phyloP scores from a whole-genome alignment of 164 flowering plant genomes.

The Chimonanthus salicifolius region DNA sequence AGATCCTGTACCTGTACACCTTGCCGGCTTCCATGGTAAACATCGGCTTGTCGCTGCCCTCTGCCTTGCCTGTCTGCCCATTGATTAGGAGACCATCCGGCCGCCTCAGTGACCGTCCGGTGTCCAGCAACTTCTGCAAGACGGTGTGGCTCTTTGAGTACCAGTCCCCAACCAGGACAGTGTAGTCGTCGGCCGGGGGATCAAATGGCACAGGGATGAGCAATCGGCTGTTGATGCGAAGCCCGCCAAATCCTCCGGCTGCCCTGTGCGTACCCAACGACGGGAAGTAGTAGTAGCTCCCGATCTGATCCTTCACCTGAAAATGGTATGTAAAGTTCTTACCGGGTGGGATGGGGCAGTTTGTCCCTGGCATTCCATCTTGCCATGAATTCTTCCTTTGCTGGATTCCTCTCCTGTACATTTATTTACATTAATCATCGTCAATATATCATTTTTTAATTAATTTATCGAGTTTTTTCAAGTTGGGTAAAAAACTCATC shows the following conservation, averaged over 20 bases:
- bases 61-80: conserved; percentile 22
- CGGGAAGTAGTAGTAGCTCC: conserved; percentile 43
- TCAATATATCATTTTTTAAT: too few relatives aligned
- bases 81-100: conserved; percentile 40
- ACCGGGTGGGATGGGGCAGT: conserved; percentile 47
- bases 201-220: conserved; percentile 41
- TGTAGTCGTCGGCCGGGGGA: conserved; percentile 48
- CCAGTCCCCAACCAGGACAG: conserved; percentile 55
- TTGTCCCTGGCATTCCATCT: conserved; percentile 37
- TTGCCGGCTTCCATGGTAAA: conserved; percentile 37
- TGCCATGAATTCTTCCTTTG: conserved; percentile 62
- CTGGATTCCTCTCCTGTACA: conserved; percentile 36
- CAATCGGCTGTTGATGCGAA: conserved; percentile 35
- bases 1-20: conserved; percentile 40
- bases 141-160: conserved; percentile 27
- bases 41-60: conserved; percentile 13
- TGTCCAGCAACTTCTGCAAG: conserved; percentile 22
- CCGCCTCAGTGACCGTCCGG: conserved; percentile 26
- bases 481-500: too few relatives aligned
- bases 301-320: conserved; percentile 51
- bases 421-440: background rate
- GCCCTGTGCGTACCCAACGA: conserved; percentile 27
- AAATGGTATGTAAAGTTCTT: conserved; percentile 42
- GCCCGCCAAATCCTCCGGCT: conserved; percentile 36
- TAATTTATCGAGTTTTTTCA: too few relatives aligned